These are phyloP conservation scores for Rhynchosporium agropyri DNA, from an alignment of 2,329 filamentous ascomycete species.

Conservation along the genomic window DNA sequence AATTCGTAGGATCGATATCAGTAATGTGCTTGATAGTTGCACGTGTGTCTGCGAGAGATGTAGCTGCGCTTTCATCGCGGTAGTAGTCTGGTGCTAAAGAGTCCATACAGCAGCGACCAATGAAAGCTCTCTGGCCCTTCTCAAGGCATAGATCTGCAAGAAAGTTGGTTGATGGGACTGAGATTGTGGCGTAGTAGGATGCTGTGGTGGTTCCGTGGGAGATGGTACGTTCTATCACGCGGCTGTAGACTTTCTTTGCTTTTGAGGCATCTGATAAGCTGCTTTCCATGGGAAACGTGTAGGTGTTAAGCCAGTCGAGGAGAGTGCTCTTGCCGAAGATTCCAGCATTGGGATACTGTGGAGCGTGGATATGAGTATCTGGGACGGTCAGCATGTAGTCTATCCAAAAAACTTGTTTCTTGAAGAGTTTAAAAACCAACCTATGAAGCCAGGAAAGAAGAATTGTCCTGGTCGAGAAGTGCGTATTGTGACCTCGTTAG, in stretches of 20 bases:
- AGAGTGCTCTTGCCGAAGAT: slow-evolving; percentile 94
- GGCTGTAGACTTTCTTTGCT: slow-evolving; percentile 73
- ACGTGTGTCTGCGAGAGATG: slow-evolving; percentile 58
- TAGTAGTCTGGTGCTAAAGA: slow-evolving; percentile 76
- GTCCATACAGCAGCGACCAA: slow-evolving; percentile 97
- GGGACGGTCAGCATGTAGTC: slow-evolving; percentile 32
- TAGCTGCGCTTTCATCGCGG: slow-evolving; percentile 67
- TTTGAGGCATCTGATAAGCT: slow-evolving; percentile 66
- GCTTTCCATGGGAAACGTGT: slow-evolving; percentile 91
- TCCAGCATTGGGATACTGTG: slow-evolving; percentile 92
- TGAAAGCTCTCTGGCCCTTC: slow-evolving; percentile 83
- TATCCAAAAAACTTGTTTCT: neutral
- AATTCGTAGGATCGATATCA: slow-evolving; percentile 64
- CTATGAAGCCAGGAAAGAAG: slow-evolving; percentile 84
- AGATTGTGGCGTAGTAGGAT: slow-evolving; percentile 90
- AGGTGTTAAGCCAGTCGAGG: slow-evolving; percentile 88
- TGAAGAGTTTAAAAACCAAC: slow-evolving; percentile 45
- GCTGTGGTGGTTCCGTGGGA: slow-evolving; percentile 91
- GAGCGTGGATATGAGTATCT: slow-evolving; percentile 96
- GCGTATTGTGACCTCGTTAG: slow-evolving; percentile 31
- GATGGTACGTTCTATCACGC: slow-evolving; percentile 78
- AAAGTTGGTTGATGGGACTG: slow-evolving; percentile 86
- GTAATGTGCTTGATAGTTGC: slow-evolving; percentile 66
- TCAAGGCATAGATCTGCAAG: slow-evolving; percentile 81
- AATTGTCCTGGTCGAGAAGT: slow-evolving; percentile 58